Evolutionary conservation across 1,139 yeast species (phyloP), one percentile per base, ranked within the genome.

Genomic region (Yamadazyma mexicana): DNA sequence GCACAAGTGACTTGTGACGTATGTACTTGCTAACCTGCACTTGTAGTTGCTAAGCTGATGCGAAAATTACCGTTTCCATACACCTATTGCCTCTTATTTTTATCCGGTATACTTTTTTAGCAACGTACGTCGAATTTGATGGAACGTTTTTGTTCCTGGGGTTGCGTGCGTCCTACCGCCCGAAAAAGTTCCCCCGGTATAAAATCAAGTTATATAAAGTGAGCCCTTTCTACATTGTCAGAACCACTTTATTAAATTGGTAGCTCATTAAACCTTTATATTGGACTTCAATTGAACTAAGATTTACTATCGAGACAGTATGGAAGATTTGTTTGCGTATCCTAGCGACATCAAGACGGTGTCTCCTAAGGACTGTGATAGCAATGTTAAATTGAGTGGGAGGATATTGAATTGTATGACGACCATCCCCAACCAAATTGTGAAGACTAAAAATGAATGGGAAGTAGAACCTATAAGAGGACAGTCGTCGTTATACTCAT

Each of bases 401-500:
- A 65, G 95, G 24, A 75, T 86, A 33, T 64, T 86, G 47, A 78
- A 80, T 47, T 87, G 81, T 35, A 76, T 83, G 69, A 79, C 92
- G 8, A 78, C 74, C 53, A 68, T 86, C 44, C 91, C 94, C 1
- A 75, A 79, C 33, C 83, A 76, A 45, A 76, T 84, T 40, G 67
- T 61, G 50, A 73, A 73, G 49, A 65, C 59, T 14, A 31, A 31
- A 37, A 49, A 43, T 43, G 55, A 45, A 50, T 77, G 82, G 82
- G 73, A 75, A 35, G 78, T 84, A 14, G 77, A 74, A 40, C 79
- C 82, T 5, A 73, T 88, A 15, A 73, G 92, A 18, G 98, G 98
- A 1, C 86, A 87, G 54, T 83, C 94, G 11, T 95, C 98, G 0
- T 65, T 91, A 37, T 84, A 84, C 56, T 81, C 95, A 6, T 81